Percentiles rank a stretch among this genome's conserved stretches.
Evolutionary conservation across 2,329 filamentous ascomycete species (phyloP).

Genomic region (Ophiosphaerella herpotricha): DNA sequence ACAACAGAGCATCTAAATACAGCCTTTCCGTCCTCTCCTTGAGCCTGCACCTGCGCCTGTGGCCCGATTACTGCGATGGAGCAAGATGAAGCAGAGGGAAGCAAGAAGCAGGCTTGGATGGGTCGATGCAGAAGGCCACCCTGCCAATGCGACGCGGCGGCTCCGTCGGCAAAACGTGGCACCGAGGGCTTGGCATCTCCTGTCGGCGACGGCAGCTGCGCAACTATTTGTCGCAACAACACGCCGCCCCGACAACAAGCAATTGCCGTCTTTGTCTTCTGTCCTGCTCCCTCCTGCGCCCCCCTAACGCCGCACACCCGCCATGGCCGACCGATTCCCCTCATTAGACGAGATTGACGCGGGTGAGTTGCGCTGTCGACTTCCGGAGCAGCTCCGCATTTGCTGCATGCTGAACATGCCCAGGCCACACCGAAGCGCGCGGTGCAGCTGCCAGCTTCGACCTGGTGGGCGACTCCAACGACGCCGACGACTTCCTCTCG

Average conservation of each 20-base stretch:
- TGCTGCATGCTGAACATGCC: conserved; percentile 24
- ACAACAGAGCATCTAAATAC: conserved; percentile 10
- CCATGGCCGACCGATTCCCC: conserved; percentile 58
- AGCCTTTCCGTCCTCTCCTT: conserved; percentile 7
- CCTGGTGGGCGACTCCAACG: conserved; percentile 60
- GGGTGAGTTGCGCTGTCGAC: conserved; percentile 45
- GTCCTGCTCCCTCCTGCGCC: not conserved
- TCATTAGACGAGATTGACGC: conserved; percentile 59
- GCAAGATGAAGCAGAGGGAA: conserved; percentile 11
- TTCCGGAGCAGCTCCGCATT: conserved; percentile 23
- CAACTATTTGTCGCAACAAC: conserved; percentile 18
- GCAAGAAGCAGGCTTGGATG: not conserved
- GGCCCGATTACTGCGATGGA: conserved; percentile 22
- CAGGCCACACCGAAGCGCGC: conserved; percentile 71
- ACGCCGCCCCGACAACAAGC: conserved; percentile 21
- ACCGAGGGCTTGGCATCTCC: conserved; percentile 18
- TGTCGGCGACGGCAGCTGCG: conserved; percentile 14
- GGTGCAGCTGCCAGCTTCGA: conserved; percentile 52
- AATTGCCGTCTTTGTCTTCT: conserved; percentile 15
- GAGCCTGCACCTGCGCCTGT: conserved; percentile 14
- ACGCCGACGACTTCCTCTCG: conserved; percentile 82
- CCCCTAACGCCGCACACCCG: conserved; percentile 15
- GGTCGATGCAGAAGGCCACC: conserved; percentile 8
- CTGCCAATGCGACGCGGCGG: conserved; percentile 27
- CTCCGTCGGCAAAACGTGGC: conserved; percentile 24